phyloP scores from a whole-genome alignment of 2,329 filamentous ascomycete genomes.

The Biscogniauxia marginata region DNA sequence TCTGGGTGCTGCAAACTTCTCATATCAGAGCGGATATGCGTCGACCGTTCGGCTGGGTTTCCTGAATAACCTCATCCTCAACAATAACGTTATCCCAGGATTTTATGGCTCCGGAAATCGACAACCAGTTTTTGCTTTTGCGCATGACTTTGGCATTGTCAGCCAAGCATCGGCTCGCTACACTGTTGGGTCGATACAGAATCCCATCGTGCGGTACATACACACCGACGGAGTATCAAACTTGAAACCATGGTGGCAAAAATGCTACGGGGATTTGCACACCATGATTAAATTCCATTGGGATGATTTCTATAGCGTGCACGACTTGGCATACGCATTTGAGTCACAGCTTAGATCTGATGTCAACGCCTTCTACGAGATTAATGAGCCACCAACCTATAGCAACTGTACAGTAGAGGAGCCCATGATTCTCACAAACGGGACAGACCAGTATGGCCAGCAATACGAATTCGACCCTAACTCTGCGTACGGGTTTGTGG shows the following conservation, averaged over 20 bases:
- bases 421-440: slow-evolving; percentile 32
- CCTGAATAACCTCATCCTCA: slow-evolving; percentile 56
- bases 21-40: slow-evolving; percentile 24
- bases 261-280: slow-evolving; percentile 60
- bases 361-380: slow-evolving; percentile 61
- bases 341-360: slow-evolving; percentile 63
- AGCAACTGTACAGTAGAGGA: slow-evolving; percentile 49
- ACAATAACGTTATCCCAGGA: slow-evolving; percentile 57
- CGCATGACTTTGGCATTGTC: slow-evolving; percentile 41
- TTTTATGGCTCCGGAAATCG: slow-evolving; percentile 65
- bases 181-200: slow-evolving; percentile 67
- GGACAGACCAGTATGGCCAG: slow-evolving; percentile 26
- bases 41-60: slow-evolving; percentile 56
- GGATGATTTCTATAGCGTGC: slow-evolving; percentile 60
- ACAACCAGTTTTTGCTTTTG: slow-evolving; percentile 71
- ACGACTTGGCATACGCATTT: slow-evolving; percentile 61
- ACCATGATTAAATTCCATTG: slow-evolving; percentile 67
- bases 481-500: slow-evolving; percentile 24
- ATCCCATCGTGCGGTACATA: slow-evolving; percentile 68
- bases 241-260: slow-evolving; percentile 70
- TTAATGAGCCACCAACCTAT: slow-evolving; percentile 45
- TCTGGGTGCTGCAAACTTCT: slow-evolving; percentile 15
- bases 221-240: slow-evolving; percentile 64
- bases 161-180: slow-evolving; percentile 56
- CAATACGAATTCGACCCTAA: slow-evolving; percentile 18